Evolutionary conservation across 2,329 filamentous ascomycete species (phyloP), one percentile per base, ranked within the genome.

Genomic region (Tolypocladium capitatum): DNA sequence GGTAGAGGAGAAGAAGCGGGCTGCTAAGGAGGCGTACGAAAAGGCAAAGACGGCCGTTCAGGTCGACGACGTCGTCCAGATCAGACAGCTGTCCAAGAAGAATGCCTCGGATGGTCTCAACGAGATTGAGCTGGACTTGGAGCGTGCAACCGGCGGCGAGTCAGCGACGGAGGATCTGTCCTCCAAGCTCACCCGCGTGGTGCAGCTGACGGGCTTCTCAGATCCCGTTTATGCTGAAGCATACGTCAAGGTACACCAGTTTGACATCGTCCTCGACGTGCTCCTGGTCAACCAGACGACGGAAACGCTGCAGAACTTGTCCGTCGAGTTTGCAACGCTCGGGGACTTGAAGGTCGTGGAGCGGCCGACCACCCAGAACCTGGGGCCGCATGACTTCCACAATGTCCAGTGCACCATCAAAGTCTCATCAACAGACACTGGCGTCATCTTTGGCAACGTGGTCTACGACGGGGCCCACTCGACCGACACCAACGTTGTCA

Each of bases 321-420:
- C 89, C 0, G 91, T 98, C 21, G 92, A 98, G 65, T 98, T 98
- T 62, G 92, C 92, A n/a, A 98, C 92, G 0, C 76, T 98, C 0
- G 92, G 92, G 52, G 92, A 98, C 63, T 78, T 98, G 52, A 98
- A 98, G 71, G 92, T 98, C 32, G 91, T 98, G 24, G 92, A 98
- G 70, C 80, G 90, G 53, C 92, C 92, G 38, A 94, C 89, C 3
- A 97, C 92, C 5, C 92, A 97, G 66, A 98, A 96, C 61, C 78
- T 98, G 13, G 89, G 84, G 2, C 88, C 89, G 1, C 89, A 96
- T 62, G 92, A 96, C 66, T 98, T 98, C 75, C 81, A 94, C 70
- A 97, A 97, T 61, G 89, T 98, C 31, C 92, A 98, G 67, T 91
- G 90, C 62, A 98, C 92, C 11, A 94, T 98, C 75, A 97, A 97